A percentile compares a stretch with the other conserved stretches of the same genome.
Conservation (phyloP, 305 asterid genomes). For the Fraxinus sp. region DNA sequence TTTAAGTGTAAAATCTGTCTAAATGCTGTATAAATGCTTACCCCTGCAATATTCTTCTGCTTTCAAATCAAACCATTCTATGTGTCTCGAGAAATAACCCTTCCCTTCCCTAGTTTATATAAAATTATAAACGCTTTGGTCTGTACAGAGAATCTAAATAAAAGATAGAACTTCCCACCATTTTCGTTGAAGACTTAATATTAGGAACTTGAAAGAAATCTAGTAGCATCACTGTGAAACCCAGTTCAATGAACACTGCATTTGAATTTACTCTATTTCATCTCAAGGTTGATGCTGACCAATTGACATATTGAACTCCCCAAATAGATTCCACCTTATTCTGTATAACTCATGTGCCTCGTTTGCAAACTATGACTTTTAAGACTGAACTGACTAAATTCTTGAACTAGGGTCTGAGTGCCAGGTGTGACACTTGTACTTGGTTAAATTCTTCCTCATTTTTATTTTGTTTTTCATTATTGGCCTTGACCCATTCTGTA, state of each 20-base stretch:
- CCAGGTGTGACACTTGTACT: neutral
- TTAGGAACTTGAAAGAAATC: neutral
- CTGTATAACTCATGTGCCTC: neutral
- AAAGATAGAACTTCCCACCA: neutral
- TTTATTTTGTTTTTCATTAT: slow-evolving; percentile 11
- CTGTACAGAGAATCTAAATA: neutral
- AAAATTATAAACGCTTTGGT: neutral
- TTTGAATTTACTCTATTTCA: neutral
- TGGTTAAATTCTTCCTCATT: neutral
- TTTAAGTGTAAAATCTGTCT: neutral
- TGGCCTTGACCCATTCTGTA: slow-evolving; percentile 2
- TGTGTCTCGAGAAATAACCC: neutral
- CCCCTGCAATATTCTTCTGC: neutral
- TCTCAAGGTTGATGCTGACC: neutral
- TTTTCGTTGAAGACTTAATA: neutral
- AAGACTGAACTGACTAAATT: slow-evolving; percentile 6
- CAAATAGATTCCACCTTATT: neutral
- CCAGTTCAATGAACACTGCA: neutral
- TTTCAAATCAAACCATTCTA: neutral
- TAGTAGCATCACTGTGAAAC: neutral
- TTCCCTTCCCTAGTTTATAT: neutral
- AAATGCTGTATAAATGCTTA: neutral
- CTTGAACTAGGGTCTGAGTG: slow-evolving; percentile 7
- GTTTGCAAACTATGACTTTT: slow-evolving; percentile 13
- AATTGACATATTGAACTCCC: neutral